phyloP scores from a whole-genome alignment of 495 filamentous ascomycete genomes.

The Podospora appendiculata region DNA sequence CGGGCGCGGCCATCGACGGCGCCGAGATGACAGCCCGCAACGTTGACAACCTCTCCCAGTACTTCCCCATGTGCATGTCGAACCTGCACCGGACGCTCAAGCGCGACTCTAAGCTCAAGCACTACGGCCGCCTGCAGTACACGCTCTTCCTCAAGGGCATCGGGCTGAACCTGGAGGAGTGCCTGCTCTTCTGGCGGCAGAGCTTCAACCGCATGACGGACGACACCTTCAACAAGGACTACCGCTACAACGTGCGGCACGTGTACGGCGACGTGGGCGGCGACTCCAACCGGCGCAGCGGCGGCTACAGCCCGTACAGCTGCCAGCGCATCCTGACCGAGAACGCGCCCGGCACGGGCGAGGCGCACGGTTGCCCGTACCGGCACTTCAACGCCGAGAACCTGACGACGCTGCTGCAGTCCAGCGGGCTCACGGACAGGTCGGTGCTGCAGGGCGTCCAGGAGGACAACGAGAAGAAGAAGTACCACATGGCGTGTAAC shows the following conservation, averaged over 20 bases:
- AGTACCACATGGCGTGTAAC: slow-evolving; percentile 96
- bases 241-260: slow-evolving; percentile 94
- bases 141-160: slow-evolving; percentile 96
- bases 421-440: slow-evolving; percentile 67
- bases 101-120: slow-evolving; percentile 81
- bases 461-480: slow-evolving; percentile 80
- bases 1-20: slow-evolving; percentile 45
- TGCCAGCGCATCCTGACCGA: slow-evolving; percentile 94
- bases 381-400: slow-evolving; percentile 87
- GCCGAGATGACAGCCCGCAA: slow-evolving; percentile 68
- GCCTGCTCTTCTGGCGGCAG: slow-evolving; percentile 88
- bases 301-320: slow-evolving; percentile 81
- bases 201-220: slow-evolving; percentile 78
- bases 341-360: slow-evolving; percentile 71
- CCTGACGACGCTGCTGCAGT: slow-evolving; percentile 62
- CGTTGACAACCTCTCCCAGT: slow-evolving; percentile 71
- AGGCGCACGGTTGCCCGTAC: slow-evolving; percentile 92
- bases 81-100: slow-evolving; percentile 78
- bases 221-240: slow-evolving; percentile 90
- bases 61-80: slow-evolving; percentile 94
- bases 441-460: slow-evolving; percentile 71
- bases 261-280: slow-evolving; percentile 92
- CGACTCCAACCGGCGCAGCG: slow-evolving; percentile 74
- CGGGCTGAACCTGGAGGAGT: slow-evolving; percentile 84
- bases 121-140: slow-evolving; percentile 92